These are phyloP conservation scores for Bolboschoenus planiculmis DNA, from an alignment of 176 grass and related monocot genomes.

Conservation along the genomic window DNA sequence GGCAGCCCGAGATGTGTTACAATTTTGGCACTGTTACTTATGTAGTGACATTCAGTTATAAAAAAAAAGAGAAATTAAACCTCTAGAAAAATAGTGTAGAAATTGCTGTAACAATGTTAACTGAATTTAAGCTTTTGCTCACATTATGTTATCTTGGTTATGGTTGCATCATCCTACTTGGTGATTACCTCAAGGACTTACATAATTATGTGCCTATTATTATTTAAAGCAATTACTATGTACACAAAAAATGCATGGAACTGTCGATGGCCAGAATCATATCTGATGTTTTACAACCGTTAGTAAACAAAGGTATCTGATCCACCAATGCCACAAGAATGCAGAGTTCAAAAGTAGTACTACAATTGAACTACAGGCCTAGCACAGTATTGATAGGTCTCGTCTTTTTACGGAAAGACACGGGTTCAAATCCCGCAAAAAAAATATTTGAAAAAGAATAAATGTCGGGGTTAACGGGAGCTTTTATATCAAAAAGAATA, in stretches of 20 bases:
- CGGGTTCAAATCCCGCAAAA: too few relatives aligned
- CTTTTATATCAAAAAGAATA: too few relatives aligned
- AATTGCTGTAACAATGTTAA: neutral
- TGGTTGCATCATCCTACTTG: neutral
- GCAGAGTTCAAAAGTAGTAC: neutral
- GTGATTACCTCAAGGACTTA: conserved; percentile 1
- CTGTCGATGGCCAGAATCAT: neutral
- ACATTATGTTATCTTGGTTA: neutral
- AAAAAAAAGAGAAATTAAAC: neutral
- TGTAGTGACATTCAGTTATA: neutral
- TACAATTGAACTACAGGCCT: neutral
- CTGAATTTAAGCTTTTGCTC: neutral
- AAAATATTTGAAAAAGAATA: too few relatives aligned
- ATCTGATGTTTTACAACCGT: neutral
- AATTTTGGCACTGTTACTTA: neutral
- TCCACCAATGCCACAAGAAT: neutral
- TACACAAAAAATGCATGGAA: neutral
- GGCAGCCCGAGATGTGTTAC: neutral
- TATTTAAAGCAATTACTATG: neutral
- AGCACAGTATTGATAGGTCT: too few relatives aligned
- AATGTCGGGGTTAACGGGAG: too few relatives aligned
- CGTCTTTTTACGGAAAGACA: too few relatives aligned
- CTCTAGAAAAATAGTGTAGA: neutral
- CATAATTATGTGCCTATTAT: neutral
- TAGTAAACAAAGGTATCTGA: neutral